phyloP scores from a whole-genome alignment of 208 protist species.

The Crithidia expoeki region DNA sequence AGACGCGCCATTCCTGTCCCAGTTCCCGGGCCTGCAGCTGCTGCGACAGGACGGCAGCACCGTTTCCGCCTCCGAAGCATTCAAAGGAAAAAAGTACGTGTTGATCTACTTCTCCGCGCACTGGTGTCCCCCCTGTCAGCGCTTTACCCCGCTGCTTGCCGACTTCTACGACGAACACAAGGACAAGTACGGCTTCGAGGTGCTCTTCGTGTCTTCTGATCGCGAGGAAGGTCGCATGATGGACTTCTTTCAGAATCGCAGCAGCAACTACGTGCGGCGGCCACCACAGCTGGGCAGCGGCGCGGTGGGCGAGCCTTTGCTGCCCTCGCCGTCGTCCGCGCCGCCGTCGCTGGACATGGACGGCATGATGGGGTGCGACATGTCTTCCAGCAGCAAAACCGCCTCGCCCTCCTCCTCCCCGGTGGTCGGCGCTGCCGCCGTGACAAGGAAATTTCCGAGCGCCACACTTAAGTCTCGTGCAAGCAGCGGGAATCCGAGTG shows the following conservation, averaged over 20 bases:
- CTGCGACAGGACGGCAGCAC: constrained; percentile 47
- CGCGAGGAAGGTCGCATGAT: constrained; percentile 53
- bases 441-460: background rate
- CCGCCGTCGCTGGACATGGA: background rate
- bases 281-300: background rate
- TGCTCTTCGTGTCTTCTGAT: constrained; percentile 77
- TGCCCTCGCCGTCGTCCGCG: background rate
- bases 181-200: constrained; percentile 48
- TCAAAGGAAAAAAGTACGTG: constrained; percentile 57
- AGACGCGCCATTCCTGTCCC: constrained; percentile 26
- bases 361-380: constrained; percentile 9
- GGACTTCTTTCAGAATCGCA: constrained; percentile 67
- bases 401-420: constrained; percentile 5
- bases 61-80: constrained; percentile 28
- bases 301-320: background rate
- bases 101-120: constrained; percentile 85
- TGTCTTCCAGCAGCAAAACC: constrained; percentile 1
- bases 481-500: background rate
- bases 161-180: constrained; percentile 60
- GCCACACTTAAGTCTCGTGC: background rate
- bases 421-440: background rate
- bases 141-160: constrained; percentile 77
- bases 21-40: constrained; percentile 34
- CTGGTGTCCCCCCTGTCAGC: constrained; percentile 82
- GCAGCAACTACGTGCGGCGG: constrained; percentile 44